Evolutionary conservation across 1,139 yeast genomes (phyloP).

Genomic region (Scheffersomyces illinoinensis): DNA sequence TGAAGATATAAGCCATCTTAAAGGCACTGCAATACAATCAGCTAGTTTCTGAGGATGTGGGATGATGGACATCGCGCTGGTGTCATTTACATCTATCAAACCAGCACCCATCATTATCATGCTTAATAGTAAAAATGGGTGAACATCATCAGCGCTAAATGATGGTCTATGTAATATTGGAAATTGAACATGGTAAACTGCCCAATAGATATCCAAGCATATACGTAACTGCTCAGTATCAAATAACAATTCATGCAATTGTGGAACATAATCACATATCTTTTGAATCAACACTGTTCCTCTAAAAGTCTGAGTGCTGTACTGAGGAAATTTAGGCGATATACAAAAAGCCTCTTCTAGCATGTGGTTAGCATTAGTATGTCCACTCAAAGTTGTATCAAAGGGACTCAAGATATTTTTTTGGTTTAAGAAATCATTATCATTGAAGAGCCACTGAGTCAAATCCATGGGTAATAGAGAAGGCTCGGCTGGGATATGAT

Average conservation of each 20-base stretch:
- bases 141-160: slow-evolving; percentile 1
- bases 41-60: slow-evolving; percentile 18
- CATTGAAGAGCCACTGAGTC: slow-evolving; percentile 1
- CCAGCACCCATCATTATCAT: slow-evolving; percentile 3
- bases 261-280: not conserved
- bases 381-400: not conserved
- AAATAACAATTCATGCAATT: not conserved
- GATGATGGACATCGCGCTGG: not conserved
- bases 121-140: slow-evolving; percentile 1
- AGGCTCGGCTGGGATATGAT: not conserved
- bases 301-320: not conserved
- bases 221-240: not conserved
- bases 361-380: not conserved
- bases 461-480: not conserved
- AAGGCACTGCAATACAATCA: slow-evolving; percentile 52
- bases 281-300: not conserved
- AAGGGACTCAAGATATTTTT: not conserved
- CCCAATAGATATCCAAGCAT: slow-evolving; percentile 2
- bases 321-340: not conserved
- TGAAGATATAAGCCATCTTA: slow-evolving; percentile 51
- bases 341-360: not conserved
- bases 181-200: slow-evolving; percentile 2
- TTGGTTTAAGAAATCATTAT: not conserved
- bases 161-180: slow-evolving; percentile 4
- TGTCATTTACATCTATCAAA: not conserved